Evolutionary conservation across 2,329 filamentous ascomycete species (phyloP).

Genomic region (Zymoseptoria tritici): DNA sequence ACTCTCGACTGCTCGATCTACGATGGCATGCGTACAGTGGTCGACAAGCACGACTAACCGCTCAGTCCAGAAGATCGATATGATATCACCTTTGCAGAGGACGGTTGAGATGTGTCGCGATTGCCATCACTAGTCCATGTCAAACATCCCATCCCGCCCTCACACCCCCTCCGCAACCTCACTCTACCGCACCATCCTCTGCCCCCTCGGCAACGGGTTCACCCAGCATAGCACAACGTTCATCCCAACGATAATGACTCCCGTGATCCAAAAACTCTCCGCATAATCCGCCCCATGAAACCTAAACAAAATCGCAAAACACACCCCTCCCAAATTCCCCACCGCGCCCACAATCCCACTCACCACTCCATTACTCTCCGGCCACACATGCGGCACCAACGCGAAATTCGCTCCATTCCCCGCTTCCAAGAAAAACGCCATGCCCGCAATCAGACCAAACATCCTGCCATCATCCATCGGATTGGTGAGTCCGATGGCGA

Average conservation of each 20-base stretch:
- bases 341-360: constrained; percentile 69
- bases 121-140: no score
- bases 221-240: constrained; percentile 62
- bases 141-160: no score
- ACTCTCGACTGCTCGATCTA: no score
- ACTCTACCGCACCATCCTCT: constrained; percentile 48
- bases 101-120: no score
- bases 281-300: constrained; percentile 63
- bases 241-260: constrained; percentile 60
- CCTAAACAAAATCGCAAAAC: constrained; percentile 76
- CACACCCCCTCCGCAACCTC: constrained; percentile 46
- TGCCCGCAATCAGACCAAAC: constrained; percentile 67
- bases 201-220: constrained; percentile 51
- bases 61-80: no score
- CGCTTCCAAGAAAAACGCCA: constrained; percentile 76
- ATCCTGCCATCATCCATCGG: constrained; percentile 56
- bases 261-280: constrained; percentile 73
- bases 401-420: constrained; percentile 82
- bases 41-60: no score
- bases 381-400: constrained; percentile 77
- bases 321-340: constrained; percentile 75
- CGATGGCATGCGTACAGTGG: no score
- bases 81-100: no score
- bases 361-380: constrained; percentile 69
- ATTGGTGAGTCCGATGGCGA: constrained; percentile 55